Percentiles rank a stretch among this genome's conserved stretches.
These are phyloP conservation scores for Aspergillus asperescens DNA, from an alignment of 495 filamentous ascomycete genomes.

Conservation along the genomic window DNA sequence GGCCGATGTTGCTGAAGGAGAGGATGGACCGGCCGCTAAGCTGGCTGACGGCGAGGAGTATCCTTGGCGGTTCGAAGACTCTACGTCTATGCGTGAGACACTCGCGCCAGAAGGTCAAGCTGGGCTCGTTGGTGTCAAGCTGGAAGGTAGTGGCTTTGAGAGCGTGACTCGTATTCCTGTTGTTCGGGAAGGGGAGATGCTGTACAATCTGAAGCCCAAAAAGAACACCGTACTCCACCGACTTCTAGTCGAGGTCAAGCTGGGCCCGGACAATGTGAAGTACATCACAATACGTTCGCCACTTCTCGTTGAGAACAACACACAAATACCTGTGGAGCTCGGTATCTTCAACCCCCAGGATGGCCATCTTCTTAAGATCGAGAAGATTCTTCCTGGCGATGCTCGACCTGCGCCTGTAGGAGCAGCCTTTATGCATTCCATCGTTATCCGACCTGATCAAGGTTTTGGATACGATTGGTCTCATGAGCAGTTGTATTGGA, in stretches of 20 bases:
- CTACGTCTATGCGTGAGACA: slow-evolving; percentile 88
- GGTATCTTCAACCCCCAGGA: slow-evolving; percentile 88
- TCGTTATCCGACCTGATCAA: slow-evolving; percentile 89
- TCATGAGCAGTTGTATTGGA: slow-evolving; percentile 82
- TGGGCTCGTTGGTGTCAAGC: slow-evolving; percentile 70
- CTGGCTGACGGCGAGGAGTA: slow-evolving; percentile 83
- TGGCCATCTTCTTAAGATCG: slow-evolving; percentile 90
- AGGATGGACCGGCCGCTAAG: slow-evolving; percentile 65
- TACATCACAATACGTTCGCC: slow-evolving; percentile 95
- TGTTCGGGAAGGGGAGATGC: slow-evolving; percentile 84
- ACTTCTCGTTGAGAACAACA: slow-evolving; percentile 94
- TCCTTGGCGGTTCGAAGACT: slow-evolving; percentile 95
- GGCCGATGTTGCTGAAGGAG: slow-evolving; percentile 61
- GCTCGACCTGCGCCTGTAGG: slow-evolving; percentile 88
- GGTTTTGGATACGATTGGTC: slow-evolving; percentile 98
- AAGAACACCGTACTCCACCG: slow-evolving; percentile 82
- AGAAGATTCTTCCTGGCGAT: slow-evolving; percentile 93
- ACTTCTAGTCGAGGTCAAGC: slow-evolving; percentile 83
- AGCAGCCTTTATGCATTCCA: slow-evolving; percentile 80
- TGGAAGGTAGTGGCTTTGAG: slow-evolving; percentile 93
- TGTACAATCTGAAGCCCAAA: slow-evolving; percentile 79
- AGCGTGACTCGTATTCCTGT: slow-evolving; percentile 81
- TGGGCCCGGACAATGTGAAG: slow-evolving; percentile 91
- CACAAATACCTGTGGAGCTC: slow-evolving; percentile 90
- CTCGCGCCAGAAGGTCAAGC: slow-evolving; percentile 74